Conservation (phyloP, 2,329 filamentous ascomycete species). For the Emericellopsis cladophorae region DNA sequence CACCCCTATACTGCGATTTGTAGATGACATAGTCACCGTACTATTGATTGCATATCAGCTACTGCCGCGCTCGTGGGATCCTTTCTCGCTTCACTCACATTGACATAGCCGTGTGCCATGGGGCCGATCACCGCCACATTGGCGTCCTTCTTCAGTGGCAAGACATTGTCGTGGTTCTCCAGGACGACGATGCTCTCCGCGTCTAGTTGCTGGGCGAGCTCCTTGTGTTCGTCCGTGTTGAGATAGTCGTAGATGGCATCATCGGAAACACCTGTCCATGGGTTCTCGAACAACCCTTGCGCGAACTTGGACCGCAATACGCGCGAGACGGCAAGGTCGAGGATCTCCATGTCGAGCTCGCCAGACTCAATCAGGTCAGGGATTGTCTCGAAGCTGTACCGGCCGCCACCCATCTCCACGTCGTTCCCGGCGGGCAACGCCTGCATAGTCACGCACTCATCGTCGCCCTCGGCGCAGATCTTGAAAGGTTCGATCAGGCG, state of each 20-base stretch:
- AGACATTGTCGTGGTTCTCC: constrained; percentile 40
- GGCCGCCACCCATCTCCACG: constrained; percentile 66
- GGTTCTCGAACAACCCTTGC: constrained; percentile 59
- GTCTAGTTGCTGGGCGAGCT: constrained; percentile 50
- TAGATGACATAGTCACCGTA: constrained; percentile 66
- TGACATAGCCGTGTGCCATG: constrained; percentile 61
- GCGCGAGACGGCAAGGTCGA: constrained; percentile 55
- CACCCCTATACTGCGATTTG: constrained; percentile 47
- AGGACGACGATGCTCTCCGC: constrained; percentile 49
- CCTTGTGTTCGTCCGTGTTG: constrained; percentile 44
- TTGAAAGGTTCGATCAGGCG: constrained; percentile 51
- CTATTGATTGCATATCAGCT: constrained; percentile 10
- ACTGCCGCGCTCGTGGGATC: neutral
- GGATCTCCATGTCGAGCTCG: constrained; percentile 41
- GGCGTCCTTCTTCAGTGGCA: constrained; percentile 49
- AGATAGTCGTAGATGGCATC: constrained; percentile 44
- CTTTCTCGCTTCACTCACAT: constrained; percentile 27
- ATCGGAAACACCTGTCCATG: constrained; percentile 45
- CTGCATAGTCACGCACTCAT: constrained; percentile 49
- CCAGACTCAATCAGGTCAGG: constrained; percentile 50
- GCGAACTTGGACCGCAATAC: constrained; percentile 56
- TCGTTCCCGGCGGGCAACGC: constrained; percentile 58
- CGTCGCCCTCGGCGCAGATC: constrained; percentile 49
- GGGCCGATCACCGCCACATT: constrained; percentile 63
- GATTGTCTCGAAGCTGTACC: constrained; percentile 56